These are phyloP conservation scores for Bipolaris cookei DNA, from an alignment of 2,329 filamentous ascomycete species.

Conservation along the genomic window DNA sequence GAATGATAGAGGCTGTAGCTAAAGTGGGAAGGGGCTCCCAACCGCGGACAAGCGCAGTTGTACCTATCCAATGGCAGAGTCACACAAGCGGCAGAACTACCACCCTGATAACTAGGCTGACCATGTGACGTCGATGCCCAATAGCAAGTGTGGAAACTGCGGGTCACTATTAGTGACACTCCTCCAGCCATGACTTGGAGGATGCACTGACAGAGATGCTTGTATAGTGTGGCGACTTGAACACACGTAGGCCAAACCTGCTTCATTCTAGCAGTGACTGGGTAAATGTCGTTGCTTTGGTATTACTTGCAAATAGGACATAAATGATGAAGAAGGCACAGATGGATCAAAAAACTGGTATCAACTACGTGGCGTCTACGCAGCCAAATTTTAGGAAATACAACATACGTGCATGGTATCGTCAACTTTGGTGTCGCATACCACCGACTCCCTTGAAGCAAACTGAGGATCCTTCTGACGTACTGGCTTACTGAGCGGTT, in stretches of 20 bases:
- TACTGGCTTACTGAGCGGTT: slow-evolving; percentile 20
- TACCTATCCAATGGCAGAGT: slow-evolving; percentile 4
- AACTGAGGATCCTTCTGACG: neutral
- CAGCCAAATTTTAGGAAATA: neutral
- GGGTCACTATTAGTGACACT: neutral
- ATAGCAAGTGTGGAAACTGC: neutral
- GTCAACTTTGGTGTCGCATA: neutral
- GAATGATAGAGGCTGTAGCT: neutral
- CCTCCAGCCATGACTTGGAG: neutral
- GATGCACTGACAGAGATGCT: neutral
- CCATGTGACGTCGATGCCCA: slow-evolving; percentile 4
- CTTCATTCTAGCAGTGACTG: neutral
- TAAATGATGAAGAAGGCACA: neutral
- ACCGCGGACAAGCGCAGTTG: slow-evolving; percentile 2
- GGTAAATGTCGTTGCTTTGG: neutral
- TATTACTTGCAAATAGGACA: neutral
- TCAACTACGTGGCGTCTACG: neutral
- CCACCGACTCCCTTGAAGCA: neutral
- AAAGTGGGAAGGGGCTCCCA: neutral
- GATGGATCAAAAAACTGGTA: neutral
- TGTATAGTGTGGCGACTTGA: too few species aligned
- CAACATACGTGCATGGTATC: neutral
- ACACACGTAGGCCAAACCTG: neutral
- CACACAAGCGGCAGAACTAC: slow-evolving; percentile 7
- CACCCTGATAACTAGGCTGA: neutral